Evolutionary conservation across 345 rosid genomes (phyloP).

Genomic region (Kernera saxatilis): DNA sequence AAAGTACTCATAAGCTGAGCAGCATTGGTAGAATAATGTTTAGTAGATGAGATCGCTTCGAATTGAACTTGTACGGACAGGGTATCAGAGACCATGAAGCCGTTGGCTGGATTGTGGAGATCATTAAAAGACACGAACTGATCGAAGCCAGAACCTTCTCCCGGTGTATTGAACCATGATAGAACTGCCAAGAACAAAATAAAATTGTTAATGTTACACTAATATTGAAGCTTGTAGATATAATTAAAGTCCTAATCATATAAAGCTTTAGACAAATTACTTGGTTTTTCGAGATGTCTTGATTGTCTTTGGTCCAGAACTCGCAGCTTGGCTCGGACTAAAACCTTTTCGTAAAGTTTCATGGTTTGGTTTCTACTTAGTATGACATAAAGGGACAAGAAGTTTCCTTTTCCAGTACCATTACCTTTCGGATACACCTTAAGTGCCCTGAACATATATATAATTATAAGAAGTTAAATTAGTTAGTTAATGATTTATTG

Average conservation of each 20-base stretch:
- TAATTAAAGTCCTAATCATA: background rate
- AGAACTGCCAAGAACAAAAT: background rate
- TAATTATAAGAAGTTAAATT: background rate
- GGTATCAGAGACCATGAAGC: background rate
- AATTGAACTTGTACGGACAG: slow-evolving; percentile 3
- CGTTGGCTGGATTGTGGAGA: background rate
- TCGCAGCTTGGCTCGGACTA: slow-evolving; percentile 7
- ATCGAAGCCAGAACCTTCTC: background rate
- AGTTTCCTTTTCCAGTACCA: slow-evolving; percentile 11
- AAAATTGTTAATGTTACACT: background rate
- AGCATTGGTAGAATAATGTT: background rate
- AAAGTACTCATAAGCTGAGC: background rate
- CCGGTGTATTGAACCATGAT: background rate
- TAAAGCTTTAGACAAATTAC: background rate
- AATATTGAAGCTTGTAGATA: background rate
- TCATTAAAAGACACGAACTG: slow-evolving; percentile 7
- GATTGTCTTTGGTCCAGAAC: slow-evolving; percentile 5
- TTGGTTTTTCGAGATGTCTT: background rate
- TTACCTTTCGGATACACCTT: slow-evolving; percentile 16
- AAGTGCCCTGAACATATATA: background rate
- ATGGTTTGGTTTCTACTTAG: background rate
- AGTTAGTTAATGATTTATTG: background rate
- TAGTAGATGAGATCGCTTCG: background rate
- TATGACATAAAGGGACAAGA: background rate
- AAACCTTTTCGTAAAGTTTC: slow-evolving; percentile 8